These are phyloP conservation scores for Dioszegia crocea DNA, from an alignment of 768 basidiomycete genomes.

Conservation along the genomic window DNA sequence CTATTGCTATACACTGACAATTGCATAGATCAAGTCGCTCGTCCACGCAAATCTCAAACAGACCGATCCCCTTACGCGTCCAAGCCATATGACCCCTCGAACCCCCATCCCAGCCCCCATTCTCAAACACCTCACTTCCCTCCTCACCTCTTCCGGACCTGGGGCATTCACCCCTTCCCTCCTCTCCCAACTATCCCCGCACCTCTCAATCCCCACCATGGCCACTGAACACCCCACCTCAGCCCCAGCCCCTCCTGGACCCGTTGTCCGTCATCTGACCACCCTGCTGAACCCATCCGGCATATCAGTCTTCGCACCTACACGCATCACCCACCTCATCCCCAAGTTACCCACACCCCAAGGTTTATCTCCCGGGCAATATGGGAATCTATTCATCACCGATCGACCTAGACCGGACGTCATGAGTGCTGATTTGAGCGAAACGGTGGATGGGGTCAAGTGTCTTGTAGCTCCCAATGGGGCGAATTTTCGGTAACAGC, in stretches of 20 bases:
- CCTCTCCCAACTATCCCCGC: too few relatives aligned
- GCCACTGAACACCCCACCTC: background rate
- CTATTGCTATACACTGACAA: too few relatives aligned
- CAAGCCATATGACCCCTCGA: too few relatives aligned
- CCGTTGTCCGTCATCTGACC: conserved; percentile 10
- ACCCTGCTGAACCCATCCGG: background rate
- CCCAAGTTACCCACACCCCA: conserved; percentile 1
- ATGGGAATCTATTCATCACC: conserved; percentile 12
- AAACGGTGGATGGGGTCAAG: background rate
- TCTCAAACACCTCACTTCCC: too few relatives aligned
- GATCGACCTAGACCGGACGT: background rate
- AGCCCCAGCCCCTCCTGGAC: background rate
- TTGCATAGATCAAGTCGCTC: too few relatives aligned
- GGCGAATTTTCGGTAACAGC: conserved; percentile 10
- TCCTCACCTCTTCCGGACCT: too few relatives aligned
- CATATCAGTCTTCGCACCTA: conserved; percentile 1
- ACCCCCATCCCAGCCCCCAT: too few relatives aligned
- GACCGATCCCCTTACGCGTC: too few relatives aligned
- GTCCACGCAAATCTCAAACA: too few relatives aligned
- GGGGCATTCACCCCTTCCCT: too few relatives aligned
- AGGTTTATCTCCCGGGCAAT: conserved; percentile 4
- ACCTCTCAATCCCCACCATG: too few relatives aligned
- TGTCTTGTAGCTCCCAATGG: conserved; percentile 4
- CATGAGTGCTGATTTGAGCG: background rate
- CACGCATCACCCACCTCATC: background rate